phyloP scores from a whole-genome alignment of 2,329 filamentous ascomycete species.

The Fusarium nisikadoi region DNA sequence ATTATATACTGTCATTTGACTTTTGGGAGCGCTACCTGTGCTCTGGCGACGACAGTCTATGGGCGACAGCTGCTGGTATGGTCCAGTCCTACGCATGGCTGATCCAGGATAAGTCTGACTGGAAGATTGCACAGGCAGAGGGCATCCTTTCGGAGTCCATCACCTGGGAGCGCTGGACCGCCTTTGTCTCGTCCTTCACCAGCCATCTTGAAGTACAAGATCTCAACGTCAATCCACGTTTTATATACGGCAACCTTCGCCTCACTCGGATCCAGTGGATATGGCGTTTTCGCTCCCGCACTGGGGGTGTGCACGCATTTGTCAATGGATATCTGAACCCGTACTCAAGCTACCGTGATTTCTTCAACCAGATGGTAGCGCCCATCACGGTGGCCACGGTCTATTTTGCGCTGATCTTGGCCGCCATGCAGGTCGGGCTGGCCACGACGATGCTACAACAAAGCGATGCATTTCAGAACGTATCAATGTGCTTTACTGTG shows the following conservation, averaged over 20 bases:
- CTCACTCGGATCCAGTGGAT: not conserved
- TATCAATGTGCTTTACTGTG: not conserved
- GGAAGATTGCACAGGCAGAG: not conserved
- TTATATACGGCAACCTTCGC: not conserved
- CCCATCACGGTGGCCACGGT: not conserved
- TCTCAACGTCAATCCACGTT: not conserved
- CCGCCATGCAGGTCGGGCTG: not conserved
- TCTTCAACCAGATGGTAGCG: not conserved
- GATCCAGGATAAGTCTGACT: not conserved
- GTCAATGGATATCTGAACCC: not conserved
- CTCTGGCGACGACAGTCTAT: rapidly evolving
- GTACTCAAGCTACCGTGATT: not conserved
- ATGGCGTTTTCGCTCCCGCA: rapidly evolving
- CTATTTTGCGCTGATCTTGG: not conserved
- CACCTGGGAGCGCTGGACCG: not conserved
- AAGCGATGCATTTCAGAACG: not conserved
- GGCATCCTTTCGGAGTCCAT: rapidly evolving
- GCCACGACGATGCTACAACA: not conserved
- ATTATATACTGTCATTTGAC: not conserved
- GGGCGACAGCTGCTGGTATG: rapidly evolving
- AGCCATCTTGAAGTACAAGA: not conserved
- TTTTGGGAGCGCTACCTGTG: not conserved
- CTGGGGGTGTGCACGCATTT: rapidly evolving
- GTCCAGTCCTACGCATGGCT: not conserved
- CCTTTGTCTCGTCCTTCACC: not conserved